Evolutionary conservation across 2,329 filamentous ascomycete genomes (phyloP), one percentile per base, ranked within the genome.

Genomic region (Scedosporium boydii): DNA sequence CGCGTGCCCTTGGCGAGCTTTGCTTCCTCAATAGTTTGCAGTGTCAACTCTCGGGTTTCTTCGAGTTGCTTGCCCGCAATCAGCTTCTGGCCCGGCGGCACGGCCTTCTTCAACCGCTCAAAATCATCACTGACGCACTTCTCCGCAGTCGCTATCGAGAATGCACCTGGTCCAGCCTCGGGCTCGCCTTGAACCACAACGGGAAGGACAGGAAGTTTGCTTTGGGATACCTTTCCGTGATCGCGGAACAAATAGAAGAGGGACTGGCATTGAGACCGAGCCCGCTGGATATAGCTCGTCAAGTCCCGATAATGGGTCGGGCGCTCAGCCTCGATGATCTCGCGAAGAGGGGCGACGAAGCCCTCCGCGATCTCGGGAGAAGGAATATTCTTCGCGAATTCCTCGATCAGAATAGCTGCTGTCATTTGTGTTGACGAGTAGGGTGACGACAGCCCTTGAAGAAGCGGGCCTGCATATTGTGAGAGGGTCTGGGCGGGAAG

Each of bases 101-200:
- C 86, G n/a, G 84, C 82, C 76, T 92, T 96, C 78, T 93, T 95
- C 3, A 99, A 79, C 66, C 86, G 87, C 60, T 97, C 93, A 68
- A 89, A 99, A 66, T 99, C 93, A 7, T 90, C 85, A 1, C 81
- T 85, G 58, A 96, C 82, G 61, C 96, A 90, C 74, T 91, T 95
- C 68, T 98, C 92, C 0, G 93, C 95, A 67, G 93, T 91, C 0
- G 82, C 77, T 60, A 98, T 83, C 1, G 92, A 96, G 73, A 99
- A 99, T 6, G 95, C 93, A 68, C 87, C 93, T 9, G 93, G 93
- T 0, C 95, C 93, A 42, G 95, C 93, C 70, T 96, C 90, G 4
- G 89, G 81, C 70, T 98, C 93, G 34, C 95, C 95, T 75, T 99
- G 95, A 7, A 97, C 93, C 18, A 99, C 86, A 2, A 96, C 91